These are phyloP conservation scores for Phytophthora pinifolia DNA, from an alignment of 352 stramenopile genomes.

Conservation along the genomic window DNA sequence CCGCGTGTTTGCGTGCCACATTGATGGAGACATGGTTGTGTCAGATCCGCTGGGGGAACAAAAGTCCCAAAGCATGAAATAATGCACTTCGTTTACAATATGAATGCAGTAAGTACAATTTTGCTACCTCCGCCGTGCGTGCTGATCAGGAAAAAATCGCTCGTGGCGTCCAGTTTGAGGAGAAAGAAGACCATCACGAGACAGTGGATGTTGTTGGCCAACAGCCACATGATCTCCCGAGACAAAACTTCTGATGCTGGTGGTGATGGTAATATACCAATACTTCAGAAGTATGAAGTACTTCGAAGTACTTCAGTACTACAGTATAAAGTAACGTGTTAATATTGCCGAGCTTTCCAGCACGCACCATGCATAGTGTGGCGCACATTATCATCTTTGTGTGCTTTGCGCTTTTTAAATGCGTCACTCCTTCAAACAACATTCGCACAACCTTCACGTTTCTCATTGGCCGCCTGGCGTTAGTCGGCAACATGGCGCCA, in stretches of 20 bases:
- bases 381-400: too few species aligned
- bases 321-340: too few species aligned
- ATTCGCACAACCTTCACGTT: constrained; percentile 15
- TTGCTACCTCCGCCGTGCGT: constrained; percentile 13
- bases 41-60: constrained; percentile 5
- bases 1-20: constrained; percentile 26
- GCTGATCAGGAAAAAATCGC: constrained; percentile 28
- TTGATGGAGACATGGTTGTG: constrained; percentile 16
- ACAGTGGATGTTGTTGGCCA: constrained; percentile 25
- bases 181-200: constrained; percentile 19
- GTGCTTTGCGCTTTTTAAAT: too few species aligned
- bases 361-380: too few species aligned
- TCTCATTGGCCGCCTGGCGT: not conserved
- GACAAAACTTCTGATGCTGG: constrained; percentile 23
- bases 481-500: constrained; percentile 39
- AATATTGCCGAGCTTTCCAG: too few species aligned
- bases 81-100: not conserved
- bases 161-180: constrained; percentile 28
- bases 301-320: too few species aligned
- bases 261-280: too few species aligned
- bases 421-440: constrained; percentile 18
- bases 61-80: constrained; percentile 5
- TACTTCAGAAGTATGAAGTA: too few species aligned
- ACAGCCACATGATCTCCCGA: constrained; percentile 23
- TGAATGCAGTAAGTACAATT: constrained; percentile 9